phyloP scores from a whole-genome alignment of 2,329 filamentous ascomycete genomes.

The Trichoderma atrobrunneum region DNA sequence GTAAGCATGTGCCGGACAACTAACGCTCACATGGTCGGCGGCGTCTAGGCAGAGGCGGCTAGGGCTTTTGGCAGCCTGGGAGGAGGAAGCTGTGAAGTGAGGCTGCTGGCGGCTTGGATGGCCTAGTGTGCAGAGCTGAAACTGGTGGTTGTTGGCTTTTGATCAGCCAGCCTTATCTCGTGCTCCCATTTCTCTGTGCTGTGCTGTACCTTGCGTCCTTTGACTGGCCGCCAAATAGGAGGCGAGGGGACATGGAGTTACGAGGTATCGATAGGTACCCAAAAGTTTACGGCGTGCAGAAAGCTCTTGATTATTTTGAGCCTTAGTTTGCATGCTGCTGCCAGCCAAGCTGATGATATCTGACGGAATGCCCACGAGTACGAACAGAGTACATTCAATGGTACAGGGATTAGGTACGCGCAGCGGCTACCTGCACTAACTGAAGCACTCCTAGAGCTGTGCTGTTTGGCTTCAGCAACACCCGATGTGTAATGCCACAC shows the following conservation, averaged over 20 bases:
- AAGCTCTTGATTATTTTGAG: not conserved
- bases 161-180: constrained; percentile 1
- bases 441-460: not conserved
- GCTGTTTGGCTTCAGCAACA: not conserved
- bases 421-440: not conserved
- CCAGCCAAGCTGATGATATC: not conserved
- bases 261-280: not conserved
- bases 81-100: not conserved
- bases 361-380: not conserved
- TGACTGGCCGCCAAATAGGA: not conserved
- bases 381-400: not conserved
- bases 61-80: not conserved
- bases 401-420: not conserved
- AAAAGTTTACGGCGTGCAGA: constrained; percentile 4
- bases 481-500: not conserved
- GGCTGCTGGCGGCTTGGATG: not conserved
- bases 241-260: not conserved
- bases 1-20: constrained; percentile 8
- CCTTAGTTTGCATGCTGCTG: constrained; percentile 2
- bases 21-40: constrained; percentile 7
- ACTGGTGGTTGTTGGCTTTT: not conserved
- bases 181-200: not conserved
- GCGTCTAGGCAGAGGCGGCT: not conserved
- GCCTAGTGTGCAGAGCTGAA: not conserved
- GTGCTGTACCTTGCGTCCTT: not conserved